Percentiles rank a stretch among this genome's conserved stretches.
phyloP scores from a whole-genome alignment of 495 filamentous ascomycete species.

The Penicillium angulare region DNA sequence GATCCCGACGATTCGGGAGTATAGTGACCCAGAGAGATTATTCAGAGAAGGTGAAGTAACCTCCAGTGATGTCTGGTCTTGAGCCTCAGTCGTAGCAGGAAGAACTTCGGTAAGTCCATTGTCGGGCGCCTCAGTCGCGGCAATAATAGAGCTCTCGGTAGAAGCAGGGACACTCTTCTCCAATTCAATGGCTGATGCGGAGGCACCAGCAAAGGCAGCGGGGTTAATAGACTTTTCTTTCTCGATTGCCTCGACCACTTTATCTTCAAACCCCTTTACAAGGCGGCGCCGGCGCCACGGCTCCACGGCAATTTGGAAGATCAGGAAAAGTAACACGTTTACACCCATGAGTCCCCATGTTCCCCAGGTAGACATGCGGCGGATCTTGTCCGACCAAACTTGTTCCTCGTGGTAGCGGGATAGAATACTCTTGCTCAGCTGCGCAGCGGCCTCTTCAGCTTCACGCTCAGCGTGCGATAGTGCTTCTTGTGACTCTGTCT shows the following conservation, averaged over 20 bases:
- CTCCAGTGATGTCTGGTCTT: neutral
- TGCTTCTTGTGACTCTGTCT: constrained; percentile 67
- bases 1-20: constrained; percentile 23
- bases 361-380: constrained; percentile 94
- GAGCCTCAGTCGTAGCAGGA: neutral
- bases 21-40: constrained; percentile 17
- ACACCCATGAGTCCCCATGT: constrained; percentile 98
- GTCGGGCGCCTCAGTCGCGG: constrained; percentile 1
- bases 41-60: constrained; percentile 9
- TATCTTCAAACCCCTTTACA: constrained; percentile 72
- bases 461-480: constrained; percentile 72
- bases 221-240: constrained; percentile 54
- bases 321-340: constrained; percentile 84
- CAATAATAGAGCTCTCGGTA: constrained; percentile 5
- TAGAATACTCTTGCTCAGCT: constrained; percentile 75
- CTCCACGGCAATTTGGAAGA: constrained; percentile 90
- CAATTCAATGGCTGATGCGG: constrained; percentile 12
- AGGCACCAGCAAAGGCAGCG: constrained; percentile 22
- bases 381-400: constrained; percentile 97
- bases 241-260: constrained; percentile 79
- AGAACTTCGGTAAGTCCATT: neutral
- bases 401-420: constrained; percentile 97
- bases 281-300: constrained; percentile 83
- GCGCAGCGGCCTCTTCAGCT: constrained; percentile 69
- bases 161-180: constrained; percentile 15